Evolutionary conservation across 371 early-diverging fungal genomes (phyloP).

Genomic region (Rhizopus arrhizus): DNA sequence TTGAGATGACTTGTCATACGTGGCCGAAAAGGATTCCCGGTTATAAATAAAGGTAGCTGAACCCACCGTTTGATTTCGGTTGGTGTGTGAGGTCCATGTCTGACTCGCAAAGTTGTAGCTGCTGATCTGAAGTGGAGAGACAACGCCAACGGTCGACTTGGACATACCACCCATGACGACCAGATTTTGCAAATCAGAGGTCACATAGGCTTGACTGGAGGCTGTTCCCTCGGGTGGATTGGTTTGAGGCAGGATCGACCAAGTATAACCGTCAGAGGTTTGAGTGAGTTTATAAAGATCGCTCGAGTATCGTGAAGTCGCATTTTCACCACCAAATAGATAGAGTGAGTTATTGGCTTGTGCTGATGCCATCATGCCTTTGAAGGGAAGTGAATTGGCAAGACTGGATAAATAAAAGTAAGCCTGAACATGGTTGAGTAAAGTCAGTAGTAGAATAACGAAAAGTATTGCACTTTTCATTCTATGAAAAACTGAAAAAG

Average conservation of each 20-base stretch:
- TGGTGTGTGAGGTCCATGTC: constrained; percentile 25
- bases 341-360: constrained; percentile 24
- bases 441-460: not conserved
- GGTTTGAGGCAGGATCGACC: constrained; percentile 23
- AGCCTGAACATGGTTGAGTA: constrained; percentile 12
- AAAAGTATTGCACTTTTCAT: constrained; percentile 16
- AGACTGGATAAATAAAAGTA: constrained; percentile 31
- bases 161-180: constrained; percentile 30
- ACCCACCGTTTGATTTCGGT: not conserved
- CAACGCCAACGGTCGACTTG: constrained; percentile 13
- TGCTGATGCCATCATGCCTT: constrained; percentile 32
- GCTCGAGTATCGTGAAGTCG: constrained; percentile 22
- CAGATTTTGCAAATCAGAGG: constrained; percentile 21
- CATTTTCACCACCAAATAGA: constrained; percentile 39
- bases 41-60: constrained; percentile 7
- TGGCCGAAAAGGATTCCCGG: constrained; percentile 23
- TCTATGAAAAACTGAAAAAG: not conserved
- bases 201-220: constrained; percentile 27
- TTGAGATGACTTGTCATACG: constrained; percentile 18
- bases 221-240: constrained; percentile 24
- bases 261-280: constrained; percentile 17
- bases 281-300: constrained; percentile 27
- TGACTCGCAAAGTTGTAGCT: constrained; percentile 22
- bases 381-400: constrained; percentile 30
- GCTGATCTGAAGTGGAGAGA: constrained; percentile 15